Evolutionary conservation across 148 eudicot genomes (phyloP), one percentile per base, ranked within the genome.

Genomic region (Fagopyrum homotropicum): DNA sequence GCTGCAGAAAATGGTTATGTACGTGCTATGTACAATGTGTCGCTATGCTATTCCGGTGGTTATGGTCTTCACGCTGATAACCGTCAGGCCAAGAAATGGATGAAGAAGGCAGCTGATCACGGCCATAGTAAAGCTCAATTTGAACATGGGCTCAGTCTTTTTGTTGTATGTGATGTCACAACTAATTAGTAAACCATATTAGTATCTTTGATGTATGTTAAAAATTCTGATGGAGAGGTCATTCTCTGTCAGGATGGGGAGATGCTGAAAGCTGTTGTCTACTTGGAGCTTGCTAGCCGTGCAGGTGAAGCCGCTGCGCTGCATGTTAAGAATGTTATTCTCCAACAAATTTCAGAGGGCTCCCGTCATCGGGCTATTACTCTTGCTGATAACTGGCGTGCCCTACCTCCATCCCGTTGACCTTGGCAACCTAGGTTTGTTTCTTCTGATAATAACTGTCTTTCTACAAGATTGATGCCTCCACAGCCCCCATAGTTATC

Each of bases 101-200:
- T 93, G 98, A 89, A 89, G 84, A 82, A 84, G 51, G 98, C 98
- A 6, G 98, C 98, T 82, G 97, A 91, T 78, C 91, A 82, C 78
- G 98, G 98, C 55, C 98, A 91, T 69, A 82, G 85, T 77, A 93
- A 89, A 89, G 98, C 94, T 14, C 98, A 91, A 66, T 87, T 86
- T 56, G 97, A 93, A 82, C 88, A 86, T 73, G 98, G 97, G 75
- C 84, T 91, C 35, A 72, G 80, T 82, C 88, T 93, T 52, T 93
- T 88, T 79, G 80, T 90, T 16, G 98, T 93, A 89, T 22, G 91
- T 80, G 16, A 15, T 71, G 2, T 75, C 15, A 29, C 15, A 22
- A 35, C 43, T 43, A 29, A 56, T 19, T 57, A 57, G 8, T 57
- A 57, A 57, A 57, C 61, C 26, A 29, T 63, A 63, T 9, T 63